Evolutionary conservation across 2,329 filamentous ascomycete genomes (phyloP), one percentile per base, ranked within the genome.

Genomic region (Acephala macrosclerotiorum): DNA sequence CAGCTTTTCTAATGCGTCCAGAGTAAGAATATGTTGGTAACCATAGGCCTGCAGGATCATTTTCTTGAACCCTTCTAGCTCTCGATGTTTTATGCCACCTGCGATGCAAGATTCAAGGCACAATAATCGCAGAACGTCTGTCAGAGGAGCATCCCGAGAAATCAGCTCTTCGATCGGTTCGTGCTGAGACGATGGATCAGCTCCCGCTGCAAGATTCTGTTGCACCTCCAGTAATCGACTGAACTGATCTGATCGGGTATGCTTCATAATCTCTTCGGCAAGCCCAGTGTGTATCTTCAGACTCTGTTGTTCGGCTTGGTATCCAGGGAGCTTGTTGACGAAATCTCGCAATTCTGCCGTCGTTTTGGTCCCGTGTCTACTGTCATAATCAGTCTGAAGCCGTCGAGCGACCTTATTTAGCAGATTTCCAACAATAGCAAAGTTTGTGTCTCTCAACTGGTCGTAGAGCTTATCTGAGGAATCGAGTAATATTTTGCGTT

Each of bases 151-250:
- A 72, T 94, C 91, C 67, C 94, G 91, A 14, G 94, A 90, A 71
- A 99, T 96, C n/a, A 99, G 85, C 77, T 99, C 96, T 77, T 96
- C 94, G 60, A 99, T 94, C 2, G 88, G 88, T 60, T 97, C 93
- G 73, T 97, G 93, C 75, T 98, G 94, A 26, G 91, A 92, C 14
- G 89, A 92, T 7, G 95, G 92, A 76, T 98, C 96, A 11, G 92
- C 89, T 36, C 95, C 95, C 0, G 94, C 94, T 26, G 94, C 94
- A 53, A 98, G 86, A 75, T 97, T 97, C 77, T 99, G 96, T 76
- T 99, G 96, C 4, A 98, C 92, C 80, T 98, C 96, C 1, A 99
- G 84, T 45, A 94, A 83, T 67, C 92, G 91, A 70, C 91, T 92
- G 81, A 99, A 99, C 64, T 92, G 87, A 74, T 98, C 95, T 20